Conservation (phyloP, 2,329 filamentous ascomycete genomes). For the Sarocladium oryzae region DNA sequence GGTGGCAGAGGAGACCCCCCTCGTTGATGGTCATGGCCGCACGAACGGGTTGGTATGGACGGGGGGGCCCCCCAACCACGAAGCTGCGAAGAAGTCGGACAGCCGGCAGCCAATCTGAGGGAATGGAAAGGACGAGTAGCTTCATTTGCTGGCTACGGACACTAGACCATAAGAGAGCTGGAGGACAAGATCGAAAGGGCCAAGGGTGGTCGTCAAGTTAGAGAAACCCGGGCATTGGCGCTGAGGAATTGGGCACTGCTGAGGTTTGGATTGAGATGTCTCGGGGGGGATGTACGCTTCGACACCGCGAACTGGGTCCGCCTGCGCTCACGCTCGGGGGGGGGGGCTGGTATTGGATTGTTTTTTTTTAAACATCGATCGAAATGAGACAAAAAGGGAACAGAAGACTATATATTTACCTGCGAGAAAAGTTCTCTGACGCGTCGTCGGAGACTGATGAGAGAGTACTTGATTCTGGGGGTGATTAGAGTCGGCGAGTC, state of each 20-base stretch:
- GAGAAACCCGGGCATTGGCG: not conserved
- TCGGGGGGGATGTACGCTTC: not conserved
- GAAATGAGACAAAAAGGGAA: too few species aligned
- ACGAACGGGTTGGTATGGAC: not conserved
- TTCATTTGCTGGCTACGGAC: not conserved
- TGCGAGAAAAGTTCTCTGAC: too few species aligned
- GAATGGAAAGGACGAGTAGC: not conserved
- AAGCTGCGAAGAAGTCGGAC: not conserved
- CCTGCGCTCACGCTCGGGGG: too few species aligned
- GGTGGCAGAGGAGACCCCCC: conserved; percentile 27
- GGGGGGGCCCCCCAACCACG: too few species aligned
- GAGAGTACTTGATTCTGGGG: too few species aligned
- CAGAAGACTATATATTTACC: too few species aligned
- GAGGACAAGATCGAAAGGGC: not conserved
- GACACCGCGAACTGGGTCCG: not conserved
- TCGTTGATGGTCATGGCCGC: not conserved
- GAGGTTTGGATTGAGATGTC: not conserved
- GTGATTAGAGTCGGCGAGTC: too few species aligned
- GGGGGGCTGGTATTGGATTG: too few species aligned
- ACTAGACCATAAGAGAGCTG: not conserved
- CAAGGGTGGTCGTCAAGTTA: too few species aligned
- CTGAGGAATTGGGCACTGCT: not conserved
- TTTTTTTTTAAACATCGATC: not conserved
- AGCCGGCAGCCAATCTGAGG: not conserved
- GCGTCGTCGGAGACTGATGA: too few species aligned